Evolutionary conservation across 345 rosid species (phyloP), one percentile per base, ranked within the genome.

Genomic region (Eucalyptus erythrocorys): DNA sequence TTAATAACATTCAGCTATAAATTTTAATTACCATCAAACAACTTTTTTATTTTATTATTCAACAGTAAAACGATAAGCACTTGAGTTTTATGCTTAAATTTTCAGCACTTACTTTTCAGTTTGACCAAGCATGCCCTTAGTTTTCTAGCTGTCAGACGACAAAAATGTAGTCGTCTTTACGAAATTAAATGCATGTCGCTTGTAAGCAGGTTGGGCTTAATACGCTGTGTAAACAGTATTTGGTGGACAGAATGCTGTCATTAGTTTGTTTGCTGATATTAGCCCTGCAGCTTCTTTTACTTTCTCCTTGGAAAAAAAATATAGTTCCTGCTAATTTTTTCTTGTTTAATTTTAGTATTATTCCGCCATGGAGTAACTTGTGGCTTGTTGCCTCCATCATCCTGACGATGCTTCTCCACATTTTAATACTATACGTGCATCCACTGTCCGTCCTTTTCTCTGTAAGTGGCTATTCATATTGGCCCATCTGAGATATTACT

Each of bases 351-450:
- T 91, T 15, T 91, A 98, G 99, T 91, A 96, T 94, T 89, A 94
- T 96, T 91, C 97, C 97, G 90, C 99, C 99, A 76, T 95, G 99
- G 99, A 98, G 99, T 94, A 98, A 98, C 92, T 88, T 96, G 91
- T 98, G 99, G 99, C 99, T 98, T 48, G 99, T 97, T 53, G 97
- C 91, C 79, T 98, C 99, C 88, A 97, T 98, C 87, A 89, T 96
- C 89, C 92, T 98, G 92, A 98, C 99, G 64, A 97, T 98, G 99
- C 89, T 97, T 87, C 96, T 98, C 90, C 99, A 97, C 94, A 79
- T 95, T 34, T 93, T 97, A 87, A 95, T 97, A 89, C 93, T 98
- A 87, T 96, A 96, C 87, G 95, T 97, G 89, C 96, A 88, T 88
- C 99, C 99, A 13, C 93, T 98, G 49, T 96, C 99, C 49, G 85